These are phyloP conservation scores for Cynanchum wilfordii DNA, from an alignment of 257 asterid species.

Conservation along the genomic window DNA sequence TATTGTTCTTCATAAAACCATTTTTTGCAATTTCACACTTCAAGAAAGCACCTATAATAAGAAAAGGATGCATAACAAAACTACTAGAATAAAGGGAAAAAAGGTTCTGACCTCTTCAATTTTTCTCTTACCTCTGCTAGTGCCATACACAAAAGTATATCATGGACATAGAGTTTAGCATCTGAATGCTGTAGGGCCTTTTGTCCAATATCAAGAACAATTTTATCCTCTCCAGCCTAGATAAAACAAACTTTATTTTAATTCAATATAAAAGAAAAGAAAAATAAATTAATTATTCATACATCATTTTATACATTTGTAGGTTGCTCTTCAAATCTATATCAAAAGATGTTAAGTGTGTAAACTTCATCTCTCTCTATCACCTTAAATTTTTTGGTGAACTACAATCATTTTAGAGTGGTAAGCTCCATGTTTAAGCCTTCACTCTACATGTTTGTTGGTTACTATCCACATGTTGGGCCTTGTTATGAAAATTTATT, in stretches of 20 bases:
- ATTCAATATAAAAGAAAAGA: constrained; percentile 16
- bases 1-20: constrained; percentile 85
- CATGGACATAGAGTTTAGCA: constrained; percentile 79
- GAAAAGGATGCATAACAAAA: constrained; percentile 63
- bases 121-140: constrained; percentile 85
- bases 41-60: constrained; percentile 78
- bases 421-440: too few species aligned
- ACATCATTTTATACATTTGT: neutral
- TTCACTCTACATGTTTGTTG: too few species aligned
- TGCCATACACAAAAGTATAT: constrained; percentile 90
- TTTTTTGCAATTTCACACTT: constrained; percentile 93
- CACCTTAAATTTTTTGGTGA: too few species aligned
- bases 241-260: constrained; percentile 27
- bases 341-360: too few species aligned
- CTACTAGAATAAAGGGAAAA: constrained; percentile 33
- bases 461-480: too few species aligned
- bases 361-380: too few species aligned
- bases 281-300: neutral
- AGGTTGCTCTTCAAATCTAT: neutral
- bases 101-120: constrained; percentile 41
- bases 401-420: too few species aligned
- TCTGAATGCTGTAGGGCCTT: constrained; percentile 74
- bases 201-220: constrained; percentile 85
- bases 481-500: too few species aligned
- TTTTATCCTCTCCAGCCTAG: constrained; percentile 91